Base-by-base conservation (phyloP, 140 eudicot species). In the Cichorium intybus region DNA sequence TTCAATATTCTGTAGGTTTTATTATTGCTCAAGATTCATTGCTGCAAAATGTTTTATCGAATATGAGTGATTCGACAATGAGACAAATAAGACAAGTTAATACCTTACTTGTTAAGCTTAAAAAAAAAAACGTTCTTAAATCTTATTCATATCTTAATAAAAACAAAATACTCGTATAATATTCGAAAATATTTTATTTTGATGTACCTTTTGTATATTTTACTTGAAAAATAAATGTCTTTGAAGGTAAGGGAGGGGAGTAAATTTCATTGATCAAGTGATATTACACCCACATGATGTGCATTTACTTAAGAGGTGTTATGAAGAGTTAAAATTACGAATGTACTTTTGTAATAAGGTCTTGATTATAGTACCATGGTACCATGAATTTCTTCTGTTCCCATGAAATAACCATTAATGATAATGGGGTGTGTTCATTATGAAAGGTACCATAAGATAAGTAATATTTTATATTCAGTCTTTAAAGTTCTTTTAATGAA, bases 191-290 rank as follows among this genome's bases (percentile, higher is more conserved):
- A 51, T 51, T 51, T 8, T 6, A 21, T 3, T 21, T 1, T 1
- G 0, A 6, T 51, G 24, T 22, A 9, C 5, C 5, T 35, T 35
- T 35, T 4, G 2, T 8, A 10, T 0, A 21, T 15, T 6, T 55
- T 24, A 15, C 41, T 14, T 55, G 1, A 50, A 27, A 4, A 56
- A n/a, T 7, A 17, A 58, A 31, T 17, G 49, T 34, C 15, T 9
- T 17, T 58, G 49, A 10, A 15, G 49, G 49, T 33, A 1, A 33
- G 33, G 49, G 64, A 34, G 72, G 55, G 62, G 23, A 35, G 46
- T 50, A 70, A 49, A 33, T 59, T 48, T 48, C 53, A 59, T 70
- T 70, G 61, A 59, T 56, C 68, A 31, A 70, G 48, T 57, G 68
- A 49, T 59, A 48, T 71, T 33, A 8, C 55, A 10, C 24, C 55